These are phyloP conservation scores for Thielaviopsis cerberus DNA, from an alignment of 2,329 filamentous ascomycete species.

Conservation along the genomic window DNA sequence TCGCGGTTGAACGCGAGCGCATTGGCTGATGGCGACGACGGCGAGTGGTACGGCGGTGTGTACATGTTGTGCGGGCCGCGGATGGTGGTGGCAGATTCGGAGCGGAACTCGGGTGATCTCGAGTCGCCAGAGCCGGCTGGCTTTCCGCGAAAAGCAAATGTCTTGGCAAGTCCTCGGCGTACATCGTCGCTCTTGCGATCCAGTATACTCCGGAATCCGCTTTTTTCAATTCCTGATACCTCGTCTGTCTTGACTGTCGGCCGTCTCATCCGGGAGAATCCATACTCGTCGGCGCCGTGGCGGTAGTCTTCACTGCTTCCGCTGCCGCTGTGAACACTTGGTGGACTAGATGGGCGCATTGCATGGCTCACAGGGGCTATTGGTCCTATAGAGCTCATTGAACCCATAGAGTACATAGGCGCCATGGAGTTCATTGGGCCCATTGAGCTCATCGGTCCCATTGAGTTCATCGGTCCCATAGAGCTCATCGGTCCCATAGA, in stretches of 20 bases:
- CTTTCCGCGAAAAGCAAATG: slow-evolving; percentile 31
- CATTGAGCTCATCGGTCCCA: not conserved
- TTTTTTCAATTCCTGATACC: slow-evolving; percentile 35
- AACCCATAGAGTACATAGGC: not conserved
- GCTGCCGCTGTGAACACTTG: not conserved
- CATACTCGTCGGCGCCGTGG: slow-evolving; percentile 21
- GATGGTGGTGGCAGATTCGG: slow-evolving; percentile 14
- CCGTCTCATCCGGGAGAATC: slow-evolving; percentile 25
- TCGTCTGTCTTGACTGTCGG: slow-evolving; percentile 30
- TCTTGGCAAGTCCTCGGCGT: slow-evolving; percentile 33
- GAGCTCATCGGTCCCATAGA: not conserved
- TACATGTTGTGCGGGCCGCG: slow-evolving; percentile 11
- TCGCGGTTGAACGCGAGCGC: slow-evolving; percentile 9
- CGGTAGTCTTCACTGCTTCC: slow-evolving; percentile 1
- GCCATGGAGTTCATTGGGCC: not conserved
- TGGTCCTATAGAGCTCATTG: not conserved
- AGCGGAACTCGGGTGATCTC: slow-evolving; percentile 12
- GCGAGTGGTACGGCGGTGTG: slow-evolving; percentile 11
- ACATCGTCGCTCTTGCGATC: slow-evolving; percentile 39
- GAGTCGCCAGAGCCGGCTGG: slow-evolving; percentile 22
- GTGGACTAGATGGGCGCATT: slow-evolving; percentile 2
- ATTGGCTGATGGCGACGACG: slow-evolving; percentile 9
- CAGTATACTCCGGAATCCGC: slow-evolving; percentile 30
- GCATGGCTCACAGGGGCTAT: not conserved
- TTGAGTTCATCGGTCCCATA: not conserved